These are phyloP conservation scores for Phytophthora sojae DNA, from an alignment of 352 stramenopile species.

Conservation along the genomic window DNA sequence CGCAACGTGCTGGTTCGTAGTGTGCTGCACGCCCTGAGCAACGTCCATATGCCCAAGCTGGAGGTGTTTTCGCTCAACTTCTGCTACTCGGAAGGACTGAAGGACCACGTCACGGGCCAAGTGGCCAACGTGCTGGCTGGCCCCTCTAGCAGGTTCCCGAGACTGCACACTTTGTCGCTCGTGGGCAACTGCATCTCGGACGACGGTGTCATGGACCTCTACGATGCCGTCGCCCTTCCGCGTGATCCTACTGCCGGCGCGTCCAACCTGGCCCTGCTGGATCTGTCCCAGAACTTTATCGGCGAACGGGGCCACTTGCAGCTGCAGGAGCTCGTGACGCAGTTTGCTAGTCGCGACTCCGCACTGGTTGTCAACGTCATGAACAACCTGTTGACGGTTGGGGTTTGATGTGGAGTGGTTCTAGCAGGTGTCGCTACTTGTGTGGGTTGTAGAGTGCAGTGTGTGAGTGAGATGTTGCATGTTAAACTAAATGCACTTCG, in stretches of 20 bases:
- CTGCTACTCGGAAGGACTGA: constrained; percentile 58
- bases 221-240: constrained; percentile 38
- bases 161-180: constrained; percentile 45
- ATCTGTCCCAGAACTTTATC: constrained; percentile 68
- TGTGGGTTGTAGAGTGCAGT: neutral
- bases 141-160: constrained; percentile 39
- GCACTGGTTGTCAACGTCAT: constrained; percentile 40
- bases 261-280: constrained; percentile 25
- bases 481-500: constrained; percentile 1
- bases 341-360: constrained; percentile 32
- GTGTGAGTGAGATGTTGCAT: neutral
- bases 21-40: constrained; percentile 40
- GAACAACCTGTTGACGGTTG: constrained; percentile 43
- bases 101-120: constrained; percentile 56
- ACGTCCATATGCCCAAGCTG: constrained; percentile 39
- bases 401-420: neutral
- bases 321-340: constrained; percentile 45
- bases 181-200: constrained; percentile 68
- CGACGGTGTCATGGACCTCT: constrained; percentile 48
- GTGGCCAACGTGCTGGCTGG: constrained; percentile 43
- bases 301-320: constrained; percentile 56
- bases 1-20: constrained; percentile 53
- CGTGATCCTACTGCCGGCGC: neutral
- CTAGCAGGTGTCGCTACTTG: constrained; percentile 1
- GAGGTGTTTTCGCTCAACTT: constrained; percentile 43